Conservation (phyloP, 2,329 filamentous ascomycete species). For the Sporothrix dimorphospora region DNA sequence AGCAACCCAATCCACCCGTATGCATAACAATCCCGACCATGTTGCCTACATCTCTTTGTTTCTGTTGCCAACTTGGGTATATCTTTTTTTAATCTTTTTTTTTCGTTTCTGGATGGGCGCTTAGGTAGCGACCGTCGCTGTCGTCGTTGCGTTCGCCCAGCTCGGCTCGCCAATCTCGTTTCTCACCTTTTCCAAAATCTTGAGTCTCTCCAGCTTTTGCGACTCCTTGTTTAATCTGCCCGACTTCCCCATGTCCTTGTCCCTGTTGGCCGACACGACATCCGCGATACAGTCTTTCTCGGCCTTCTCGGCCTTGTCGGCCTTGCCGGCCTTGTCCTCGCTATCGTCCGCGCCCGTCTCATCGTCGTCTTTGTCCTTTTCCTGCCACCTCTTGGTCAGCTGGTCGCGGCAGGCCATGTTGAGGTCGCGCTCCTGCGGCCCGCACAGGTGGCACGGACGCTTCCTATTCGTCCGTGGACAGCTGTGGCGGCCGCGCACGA, state of each 20-base stretch:
- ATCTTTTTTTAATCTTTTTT: neutral
- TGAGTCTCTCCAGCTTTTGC: slow-evolving; percentile 11
- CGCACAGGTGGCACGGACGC: slow-evolving; percentile 21
- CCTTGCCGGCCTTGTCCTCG: neutral
- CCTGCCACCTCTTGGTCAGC: slow-evolving; percentile 5
- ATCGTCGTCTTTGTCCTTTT: neutral
- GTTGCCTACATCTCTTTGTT: neutral
- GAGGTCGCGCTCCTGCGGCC: neutral
- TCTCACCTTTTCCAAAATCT: neutral
- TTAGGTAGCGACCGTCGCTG: neutral
- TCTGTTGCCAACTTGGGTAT: slow-evolving; percentile 10
- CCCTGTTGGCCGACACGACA: neutral
- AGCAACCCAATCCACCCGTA: neutral
- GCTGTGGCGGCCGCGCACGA: slow-evolving; percentile 37
- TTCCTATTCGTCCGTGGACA: slow-evolving; percentile 17
- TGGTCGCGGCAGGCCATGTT: slow-evolving; percentile 2
- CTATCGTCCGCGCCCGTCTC: neutral
- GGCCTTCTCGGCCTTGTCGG: no score
- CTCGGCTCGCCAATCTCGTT: slow-evolving; percentile 7
- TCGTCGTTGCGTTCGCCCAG: neutral
- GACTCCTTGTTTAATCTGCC: neutral
- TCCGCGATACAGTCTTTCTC: neutral
- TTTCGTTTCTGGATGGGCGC: neutral
- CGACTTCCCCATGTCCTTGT: neutral
- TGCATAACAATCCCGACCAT: neutral